A percentile compares a stretch with the other conserved stretches of the same genome.
Conservation (phyloP, 2,329 filamentous ascomycete species). For the Clonostachys chloroleuca region DNA sequence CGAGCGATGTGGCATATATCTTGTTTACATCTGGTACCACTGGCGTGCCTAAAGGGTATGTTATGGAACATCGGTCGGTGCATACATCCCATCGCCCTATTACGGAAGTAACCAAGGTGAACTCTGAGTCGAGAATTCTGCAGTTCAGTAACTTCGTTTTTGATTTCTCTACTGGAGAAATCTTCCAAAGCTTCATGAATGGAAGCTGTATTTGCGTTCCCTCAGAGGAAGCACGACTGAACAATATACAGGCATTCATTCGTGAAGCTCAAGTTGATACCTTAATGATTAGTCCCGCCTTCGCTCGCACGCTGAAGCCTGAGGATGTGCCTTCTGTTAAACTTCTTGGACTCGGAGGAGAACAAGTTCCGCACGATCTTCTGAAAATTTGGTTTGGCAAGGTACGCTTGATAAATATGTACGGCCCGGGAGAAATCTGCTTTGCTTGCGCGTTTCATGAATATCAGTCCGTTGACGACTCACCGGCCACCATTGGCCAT, state of each 20-base stretch:
- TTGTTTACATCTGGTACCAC: slow-evolving; percentile 16
- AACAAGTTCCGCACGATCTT: slow-evolving; percentile 23
- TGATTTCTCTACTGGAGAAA: slow-evolving; percentile 2
- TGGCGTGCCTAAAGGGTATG: slow-evolving; percentile 12
- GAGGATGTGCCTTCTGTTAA: slow-evolving; percentile 4
- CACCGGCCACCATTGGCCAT: slow-evolving; percentile 1
- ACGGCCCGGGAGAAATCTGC: slow-evolving; percentile 32
- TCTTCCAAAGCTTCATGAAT: slow-evolving; percentile 20
- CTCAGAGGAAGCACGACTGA: slow-evolving; percentile 23
- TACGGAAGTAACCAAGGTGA: slow-evolving; percentile 9
- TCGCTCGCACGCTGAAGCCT: slow-evolving; percentile 3
- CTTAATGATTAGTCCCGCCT: background rate
- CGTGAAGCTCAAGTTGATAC: slow-evolving; percentile 4
- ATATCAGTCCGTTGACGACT: background rate
- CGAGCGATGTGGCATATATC: slow-evolving; percentile 4
- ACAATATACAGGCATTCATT: background rate
- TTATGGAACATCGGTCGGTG: slow-evolving; percentile 9
- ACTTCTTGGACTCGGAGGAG: slow-evolving; percentile 10
- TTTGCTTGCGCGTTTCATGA: slow-evolving; percentile 9
- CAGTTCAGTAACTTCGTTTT: slow-evolving; percentile 4
- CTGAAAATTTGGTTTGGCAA: slow-evolving; percentile 8
- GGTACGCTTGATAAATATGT: slow-evolving; percentile 29
- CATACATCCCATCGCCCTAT: slow-evolving; percentile 9
- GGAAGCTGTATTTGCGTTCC: slow-evolving; percentile 33
- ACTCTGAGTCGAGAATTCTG: slow-evolving; percentile 9